Base-by-base conservation (phyloP, 441 rosid species). In the Mallotus repandus region DNA sequence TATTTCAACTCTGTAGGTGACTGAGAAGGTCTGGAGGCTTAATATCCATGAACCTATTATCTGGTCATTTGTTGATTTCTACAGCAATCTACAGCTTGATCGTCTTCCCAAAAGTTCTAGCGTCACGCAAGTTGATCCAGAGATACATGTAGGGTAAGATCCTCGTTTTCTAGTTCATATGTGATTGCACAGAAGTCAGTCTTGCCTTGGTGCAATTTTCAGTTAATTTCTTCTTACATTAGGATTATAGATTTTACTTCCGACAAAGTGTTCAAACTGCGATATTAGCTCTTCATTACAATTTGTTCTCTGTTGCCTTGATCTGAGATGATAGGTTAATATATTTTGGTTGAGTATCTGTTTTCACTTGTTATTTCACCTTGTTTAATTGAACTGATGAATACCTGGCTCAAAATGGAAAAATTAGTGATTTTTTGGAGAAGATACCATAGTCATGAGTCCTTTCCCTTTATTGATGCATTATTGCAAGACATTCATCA, bases 41-140 rank as follows among this genome's bases (percentile, higher is more conserved):
- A 79, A 94, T 83, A 89, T 94, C 78, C 98, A 96, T 78, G 99
- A 96, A 84, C 99, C 99, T n/a, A 90, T 96, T 71, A 91, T 96
- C 70, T 96, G 99, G 99, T 91, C 96, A 41, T 68, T 82, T 12
- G 86, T 89, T 74, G 97, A 91, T 82, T 87, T 94, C 80, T 96
- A 86, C 84, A 84, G 79, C 78, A 89, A 89, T 85, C 91, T 96
- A 82, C 98, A 89, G 85, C 80, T 96, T 76, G 89, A 89, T 79
- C 93, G 87, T 63, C 68, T 94, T 52, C 97, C 98, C 57, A 84
- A 88, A 79, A 91, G 89, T 82, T 83, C 98, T 64, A 88, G 75
- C 74, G 93, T 84, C 70, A 76, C 92, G 41, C 87, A 86, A 88
- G 98, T 91, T 85, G 99, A 96, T 88, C 99, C 99, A 48, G 99